Base-by-base conservation (phyloP, 1,284 basidiomycete species). In the Rhizoctonia solani region DNA sequence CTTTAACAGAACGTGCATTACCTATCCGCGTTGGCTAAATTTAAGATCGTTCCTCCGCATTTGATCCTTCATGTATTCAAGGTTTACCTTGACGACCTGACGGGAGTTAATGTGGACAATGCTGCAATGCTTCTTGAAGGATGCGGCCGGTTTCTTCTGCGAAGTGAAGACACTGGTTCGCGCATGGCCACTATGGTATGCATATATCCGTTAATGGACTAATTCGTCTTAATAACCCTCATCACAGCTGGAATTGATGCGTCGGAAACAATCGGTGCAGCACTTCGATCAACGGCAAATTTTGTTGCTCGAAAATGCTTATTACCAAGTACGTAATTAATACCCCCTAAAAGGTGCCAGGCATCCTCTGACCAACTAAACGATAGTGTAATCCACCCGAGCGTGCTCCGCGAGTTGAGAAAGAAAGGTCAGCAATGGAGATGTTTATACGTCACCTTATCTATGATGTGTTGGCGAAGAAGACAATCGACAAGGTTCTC, bases 31-130 rank as follows among this genome's bases (percentile, higher is more conserved):
- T 80, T 99, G 73, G 95, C 95, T 32, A 99, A 99, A 79, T 99
- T 99, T 79, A 83, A 85, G 49, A 87, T 99, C n/a, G 91, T 97
- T 6, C 95, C 94, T 8, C 81, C 89, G 0, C 94, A 98, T 76
- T 82, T 95, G 67, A 95, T 98, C 73, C 81, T 99, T 55, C 95
- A 99, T 76, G 91, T 93, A 71, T 90, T 97, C 81, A 98, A 98
- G 84, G 92, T 96, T 52, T 97, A 93, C 77, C 79, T 99, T 72
- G 96, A 98, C 74, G 95, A 98, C 76, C 95, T 99, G 74, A 88
- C 89, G 3, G 90, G 90, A 0, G 87, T 87, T 32, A 98, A 98
- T 74, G 85, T 99, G 46, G 97, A 99, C 74, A 97, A 95, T 74
- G 83, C 98, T 21, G 92, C 95, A 16, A 84, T 95, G 69, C 79